Base-by-base conservation (phyloP, 2,329 filamentous ascomycete species). In the Fusarium begoniae region DNA sequence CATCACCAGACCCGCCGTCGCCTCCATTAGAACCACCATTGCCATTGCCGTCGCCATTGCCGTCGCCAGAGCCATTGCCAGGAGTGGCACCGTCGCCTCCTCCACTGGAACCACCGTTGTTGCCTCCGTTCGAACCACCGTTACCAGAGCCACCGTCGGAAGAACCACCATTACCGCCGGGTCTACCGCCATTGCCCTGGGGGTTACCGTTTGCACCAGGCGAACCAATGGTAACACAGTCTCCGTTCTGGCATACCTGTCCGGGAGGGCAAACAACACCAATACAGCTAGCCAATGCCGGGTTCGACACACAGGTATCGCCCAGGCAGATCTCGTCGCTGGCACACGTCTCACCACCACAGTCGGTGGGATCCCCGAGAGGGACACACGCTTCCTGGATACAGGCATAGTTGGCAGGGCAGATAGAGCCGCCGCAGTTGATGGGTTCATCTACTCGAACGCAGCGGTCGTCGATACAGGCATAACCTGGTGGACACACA, bases 391-490 rank as follows among this genome's bases (percentile, higher is more conserved):
- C 51, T 5, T 55, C 51, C 9, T 63, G 48, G 13, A 77, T 45
- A 7, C 75, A 77, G 17, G 66, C 70, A 13, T 69, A 45, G 22
- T 66, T 63, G 11, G 22, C 11, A 3, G 65, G 67, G 20, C 75
- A 77, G 4, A 51, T 38, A 14, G 60, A 18, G 4, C 44, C 50
- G 1, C 57, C 66, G 8, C 75, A 77, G 28, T 24, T 58, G 4
- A 11, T n/a, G 2, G 72, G 54, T 14, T 47, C 61, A 6, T 63
- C 45, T n/a, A 73, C 43, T 4, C 28, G 43, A 6, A 68, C 63
- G 18, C 74, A 76, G 1, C 47, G 40, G 15, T 67, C 65, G 6
- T 72, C 43, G 15, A 76, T 59, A 20, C 74, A 77, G 6, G 62
- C 66, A 35, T 64, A 62, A 1, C 66, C 66, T 40, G 50, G 13